Base-by-base conservation (phyloP, 2,329 filamentous ascomycete genomes). In the Hymenoscyphus albidus region DNA sequence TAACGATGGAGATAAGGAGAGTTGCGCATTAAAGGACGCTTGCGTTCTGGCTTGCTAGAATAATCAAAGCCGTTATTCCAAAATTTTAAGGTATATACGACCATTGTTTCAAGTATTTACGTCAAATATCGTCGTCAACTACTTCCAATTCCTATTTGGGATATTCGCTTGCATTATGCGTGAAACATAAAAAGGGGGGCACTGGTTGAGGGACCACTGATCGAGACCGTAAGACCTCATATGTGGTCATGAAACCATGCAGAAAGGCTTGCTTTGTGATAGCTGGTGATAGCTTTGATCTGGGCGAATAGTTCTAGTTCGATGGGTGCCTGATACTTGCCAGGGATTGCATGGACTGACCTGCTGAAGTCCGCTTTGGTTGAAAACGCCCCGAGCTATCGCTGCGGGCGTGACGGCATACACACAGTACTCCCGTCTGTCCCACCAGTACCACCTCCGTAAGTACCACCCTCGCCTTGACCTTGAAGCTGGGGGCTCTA, bases 401-500 rank as follows among this genome's bases (percentile, higher is more conserved):
- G 42, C n/a, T 48, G 27, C 27, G 27, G 27, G 27, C 27, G 42
- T 44, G 42, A 48, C 42, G 42, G 42, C 42, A 27, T 27, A 27
- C 27, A 27, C 3, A 27, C 27, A 48, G 16, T n/a, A 48, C 42
- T 18, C 7, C 9, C 16, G 18, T 18, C 16, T 1, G 4, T n/a
- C 42, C 16, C 14, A 14, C 42, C 44, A 6, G 13, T 6, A 4
- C 44, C 27, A 13, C 38, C 27, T 16, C 35, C 6, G 35, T 35
- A 35, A 35, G 35, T 35, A 35, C 35, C 35, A 35, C 35, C 35
- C 35, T 4, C 35, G 35, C 35, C 35, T 35, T 35, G 35, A 35
- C 35, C 35, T 35, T 35, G n/a, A 39, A 42, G 48, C 38, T 42
- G 40, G 62, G 42, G 44, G n/a, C 44, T 48, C 48, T 60, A 64